phyloP scores from a whole-genome alignment of 192 early-diverging fungal genomes.

The Coemansia brasiliensis region DNA sequence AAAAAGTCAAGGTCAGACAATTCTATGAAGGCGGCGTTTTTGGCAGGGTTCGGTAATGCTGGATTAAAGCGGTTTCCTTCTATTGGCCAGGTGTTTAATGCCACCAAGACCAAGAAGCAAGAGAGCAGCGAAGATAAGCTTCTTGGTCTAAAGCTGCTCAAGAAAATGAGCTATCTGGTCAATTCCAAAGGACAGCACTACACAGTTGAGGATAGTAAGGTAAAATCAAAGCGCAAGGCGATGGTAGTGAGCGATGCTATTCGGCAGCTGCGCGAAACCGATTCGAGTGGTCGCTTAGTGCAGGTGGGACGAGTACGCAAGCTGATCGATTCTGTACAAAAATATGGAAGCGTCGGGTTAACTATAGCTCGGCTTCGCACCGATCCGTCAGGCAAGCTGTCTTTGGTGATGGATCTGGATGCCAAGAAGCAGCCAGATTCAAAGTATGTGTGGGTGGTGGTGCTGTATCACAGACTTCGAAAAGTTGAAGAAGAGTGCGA shows the following conservation, averaged over 20 bases:
- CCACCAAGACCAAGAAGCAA: not conserved
- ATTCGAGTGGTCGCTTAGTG: not conserved
- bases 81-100: conserved; percentile 7
- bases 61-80: conserved; percentile 30
- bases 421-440: not conserved
- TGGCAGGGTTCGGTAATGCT: conserved; percentile 12
- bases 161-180: not conserved
- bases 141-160: not conserved
- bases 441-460: not conserved
- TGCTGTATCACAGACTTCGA: not conserved
- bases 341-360: not conserved
- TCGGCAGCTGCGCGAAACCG: not conserved
- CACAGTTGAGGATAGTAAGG: not conserved
- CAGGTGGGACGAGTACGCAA: not conserved
- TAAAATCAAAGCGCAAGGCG: not conserved
- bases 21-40: not conserved
- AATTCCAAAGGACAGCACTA: not conserved
- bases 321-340: not conserved
- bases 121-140: not conserved
- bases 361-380: conserved; percentile 1
- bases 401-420: conserved; percentile 3
- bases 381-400: not conserved
- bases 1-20: not conserved
- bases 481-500: not conserved
- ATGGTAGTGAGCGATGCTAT: not conserved